These are phyloP conservation scores for Colletotrichum liriopes DNA, from an alignment of 2,329 filamentous ascomycete genomes.

Conservation along the genomic window DNA sequence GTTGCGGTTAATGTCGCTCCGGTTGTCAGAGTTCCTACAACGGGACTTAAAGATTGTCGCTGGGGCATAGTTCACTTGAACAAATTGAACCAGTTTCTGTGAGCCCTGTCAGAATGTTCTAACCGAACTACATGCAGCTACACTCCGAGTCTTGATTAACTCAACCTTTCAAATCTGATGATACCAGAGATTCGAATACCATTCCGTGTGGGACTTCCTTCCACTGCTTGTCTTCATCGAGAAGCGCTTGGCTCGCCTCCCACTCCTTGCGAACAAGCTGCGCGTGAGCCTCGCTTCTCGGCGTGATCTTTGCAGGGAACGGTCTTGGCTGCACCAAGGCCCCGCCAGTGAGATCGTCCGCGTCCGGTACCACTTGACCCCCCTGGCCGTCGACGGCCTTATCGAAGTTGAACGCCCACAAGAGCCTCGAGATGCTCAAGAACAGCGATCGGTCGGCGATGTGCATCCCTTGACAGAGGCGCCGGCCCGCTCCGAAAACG, in stretches of 20 bases:
- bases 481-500: constrained; percentile 48
- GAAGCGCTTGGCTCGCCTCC: constrained; percentile 16
- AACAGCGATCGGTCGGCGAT: constrained; percentile 66
- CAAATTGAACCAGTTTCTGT: background rate
- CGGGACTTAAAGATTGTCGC: too few species aligned
- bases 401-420: constrained; percentile 68
- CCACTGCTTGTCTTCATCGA: constrained; percentile 26
- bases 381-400: constrained; percentile 38
- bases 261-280: constrained; percentile 23
- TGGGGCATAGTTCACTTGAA: too few species aligned
- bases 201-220: constrained; percentile 21
- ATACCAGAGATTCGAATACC: constrained; percentile 11
- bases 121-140: background rate
- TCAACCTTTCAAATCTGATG: constrained; percentile 5
- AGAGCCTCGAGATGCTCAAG: constrained; percentile 61
- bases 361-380: constrained; percentile 54
- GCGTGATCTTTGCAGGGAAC: constrained; percentile 35
- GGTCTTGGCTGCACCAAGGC: constrained; percentile 21
- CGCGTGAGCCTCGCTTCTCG: constrained; percentile 26
- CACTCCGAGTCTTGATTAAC: too few species aligned
- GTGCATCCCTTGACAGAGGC: constrained; percentile 56
- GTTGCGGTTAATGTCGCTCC: too few species aligned
- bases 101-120: background rate
- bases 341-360: constrained; percentile 39
- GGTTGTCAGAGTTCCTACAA: too few species aligned